A percentile compares a stretch with the other conserved stretches of the same genome.
phyloP scores from a whole-genome alignment of 2,329 filamentous ascomycete genomes.

The Teratosphaeria viscida region DNA sequence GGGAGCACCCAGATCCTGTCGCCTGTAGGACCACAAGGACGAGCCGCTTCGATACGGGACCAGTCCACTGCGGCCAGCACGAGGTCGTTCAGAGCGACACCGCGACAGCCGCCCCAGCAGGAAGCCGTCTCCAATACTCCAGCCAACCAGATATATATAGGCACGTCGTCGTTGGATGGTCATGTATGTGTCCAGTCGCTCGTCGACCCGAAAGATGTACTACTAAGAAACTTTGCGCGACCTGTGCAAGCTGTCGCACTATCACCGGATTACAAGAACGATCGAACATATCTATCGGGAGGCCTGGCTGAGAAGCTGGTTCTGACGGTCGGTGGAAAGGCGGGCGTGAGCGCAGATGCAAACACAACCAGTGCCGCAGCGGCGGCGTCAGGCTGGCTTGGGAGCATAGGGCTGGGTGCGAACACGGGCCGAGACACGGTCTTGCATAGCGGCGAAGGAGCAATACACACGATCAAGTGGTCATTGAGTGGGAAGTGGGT shows the following conservation, averaged over 20 bases:
- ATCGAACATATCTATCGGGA: slow-evolving; percentile 81
- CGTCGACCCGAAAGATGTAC: slow-evolving; percentile 78
- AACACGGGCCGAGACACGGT: slow-evolving; percentile 74
- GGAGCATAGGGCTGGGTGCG: slow-evolving; percentile 63
- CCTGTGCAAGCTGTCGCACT: slow-evolving; percentile 85
- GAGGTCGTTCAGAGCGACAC: not conserved
- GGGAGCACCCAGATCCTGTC: slow-evolving; percentile 4
- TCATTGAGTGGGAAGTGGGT: slow-evolving; percentile 86
- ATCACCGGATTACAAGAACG: slow-evolving; percentile 89
- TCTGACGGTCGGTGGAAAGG: slow-evolving; percentile 68
- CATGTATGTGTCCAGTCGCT: slow-evolving; percentile 88
- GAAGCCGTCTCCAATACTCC: slow-evolving; percentile 58
- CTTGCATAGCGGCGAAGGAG: slow-evolving; percentile 83
- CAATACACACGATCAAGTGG: slow-evolving; percentile 88
- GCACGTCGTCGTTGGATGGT: slow-evolving; percentile 87
- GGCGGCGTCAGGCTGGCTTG: slow-evolving; percentile 75
- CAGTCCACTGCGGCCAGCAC: not conserved
- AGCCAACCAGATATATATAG: slow-evolving; percentile 87
- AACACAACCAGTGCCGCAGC: slow-evolving; percentile 80
- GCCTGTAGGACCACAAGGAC: not conserved
- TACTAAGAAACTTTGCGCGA: slow-evolving; percentile 82
- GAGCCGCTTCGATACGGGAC: not conserved
- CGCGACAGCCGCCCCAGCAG: slow-evolving; percentile 33
- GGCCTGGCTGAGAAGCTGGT: slow-evolving; percentile 81
- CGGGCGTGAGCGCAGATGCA: slow-evolving; percentile 69